Evolutionary conservation across 192 early-diverging fungal species (phyloP), one percentile per base, ranked within the genome.

Genomic region (Martensiomyces pterosporus): DNA sequence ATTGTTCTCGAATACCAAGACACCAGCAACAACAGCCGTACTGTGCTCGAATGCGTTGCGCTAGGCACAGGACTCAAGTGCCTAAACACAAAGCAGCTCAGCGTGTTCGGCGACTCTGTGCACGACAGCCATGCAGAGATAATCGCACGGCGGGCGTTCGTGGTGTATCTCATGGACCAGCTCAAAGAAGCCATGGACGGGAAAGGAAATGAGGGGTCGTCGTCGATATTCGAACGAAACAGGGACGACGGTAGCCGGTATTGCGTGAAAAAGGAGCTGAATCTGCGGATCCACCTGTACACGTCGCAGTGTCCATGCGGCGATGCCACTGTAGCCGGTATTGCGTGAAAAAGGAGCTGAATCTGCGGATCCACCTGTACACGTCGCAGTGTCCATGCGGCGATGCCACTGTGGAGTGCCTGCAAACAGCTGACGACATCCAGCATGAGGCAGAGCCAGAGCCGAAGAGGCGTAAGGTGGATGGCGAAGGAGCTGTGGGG

Each of bases 41-140:
- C n/a, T n/a, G n/a, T n/a, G n/a, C 37, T 55, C 16, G 17, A 32
- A n/a, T 74, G 70, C 25, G 64, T 67, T 10, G 40, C 70, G 9
- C 47, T 75, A 21, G 72, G 90, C 5, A 91, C 91, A 2, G 93
- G 93, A 10, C 76, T 91, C 21, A 96, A 94, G 66, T 96, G 93
- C 43, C 67, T 89, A 24, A 70, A 80, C 24, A 55, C 64, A 24
- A 68, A 60, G 33, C 80, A 84, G 60, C 69, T 86, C 23, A 65
- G 73, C 47, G 48, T 35, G 1, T 62, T 62, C 23, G 90, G 91
- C 21, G 82, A 84, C 41, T 29, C 78, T 4, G 49, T 96, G 0
- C 81, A 89, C 61, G 93, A 96, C 73, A 79, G 77, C 54, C 93
- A 96, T 65, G 93, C 90, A 2, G 93, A 96, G 67, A 67, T 96